Percentiles rank a stretch among this genome's conserved stretches.
Conservation (phyloP, 1,284 basidiomycete genomes). For the Ustilago loliicola region DNA sequence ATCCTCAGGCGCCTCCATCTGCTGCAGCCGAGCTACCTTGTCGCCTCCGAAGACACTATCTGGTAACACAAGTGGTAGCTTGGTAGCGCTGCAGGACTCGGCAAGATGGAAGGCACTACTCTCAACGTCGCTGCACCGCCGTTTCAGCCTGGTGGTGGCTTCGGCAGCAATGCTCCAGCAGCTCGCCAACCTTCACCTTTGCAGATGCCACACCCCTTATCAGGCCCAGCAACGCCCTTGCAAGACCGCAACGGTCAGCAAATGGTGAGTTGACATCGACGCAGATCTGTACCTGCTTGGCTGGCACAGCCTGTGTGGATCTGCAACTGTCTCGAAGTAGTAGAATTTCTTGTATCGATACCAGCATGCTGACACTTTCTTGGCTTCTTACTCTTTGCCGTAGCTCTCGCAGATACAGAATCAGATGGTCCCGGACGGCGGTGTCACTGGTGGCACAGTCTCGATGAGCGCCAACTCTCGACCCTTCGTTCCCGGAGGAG, state of each 20-base stretch:
- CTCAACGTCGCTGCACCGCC: slow-evolving; percentile 49
- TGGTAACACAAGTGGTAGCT: background rate
- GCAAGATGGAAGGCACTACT: slow-evolving; percentile 31
- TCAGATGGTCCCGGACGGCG: slow-evolving; percentile 27
- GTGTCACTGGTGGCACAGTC: slow-evolving; percentile 20
- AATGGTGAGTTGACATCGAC: slow-evolving; percentile 10
- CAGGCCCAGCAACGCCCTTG: slow-evolving; percentile 8
- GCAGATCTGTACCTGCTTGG: background rate
- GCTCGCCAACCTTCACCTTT: slow-evolving; percentile 20
- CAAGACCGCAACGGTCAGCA: slow-evolving; percentile 9
- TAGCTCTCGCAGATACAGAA: slow-evolving; percentile 51
- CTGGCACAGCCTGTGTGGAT: too few relatives aligned
- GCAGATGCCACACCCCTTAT: background rate
- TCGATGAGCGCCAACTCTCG: slow-evolving; percentile 39
- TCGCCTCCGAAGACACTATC: background rate
- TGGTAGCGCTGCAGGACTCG: background rate
- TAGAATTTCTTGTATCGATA: background rate
- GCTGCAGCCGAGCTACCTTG: background rate
- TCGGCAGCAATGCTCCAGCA: background rate
- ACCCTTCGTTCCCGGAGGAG: slow-evolving; percentile 37
- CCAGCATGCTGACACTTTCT: slow-evolving; percentile 10
- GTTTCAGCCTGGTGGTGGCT: slow-evolving; percentile 29
- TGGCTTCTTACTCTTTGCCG: background rate
- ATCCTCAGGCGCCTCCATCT: background rate
- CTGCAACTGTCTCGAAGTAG: too few relatives aligned